Percentiles rank a stretch among this genome's conserved stretches.
Conservation (phyloP, 2,329 filamentous ascomycete species). For the Botrytis sinoallii region DNA sequence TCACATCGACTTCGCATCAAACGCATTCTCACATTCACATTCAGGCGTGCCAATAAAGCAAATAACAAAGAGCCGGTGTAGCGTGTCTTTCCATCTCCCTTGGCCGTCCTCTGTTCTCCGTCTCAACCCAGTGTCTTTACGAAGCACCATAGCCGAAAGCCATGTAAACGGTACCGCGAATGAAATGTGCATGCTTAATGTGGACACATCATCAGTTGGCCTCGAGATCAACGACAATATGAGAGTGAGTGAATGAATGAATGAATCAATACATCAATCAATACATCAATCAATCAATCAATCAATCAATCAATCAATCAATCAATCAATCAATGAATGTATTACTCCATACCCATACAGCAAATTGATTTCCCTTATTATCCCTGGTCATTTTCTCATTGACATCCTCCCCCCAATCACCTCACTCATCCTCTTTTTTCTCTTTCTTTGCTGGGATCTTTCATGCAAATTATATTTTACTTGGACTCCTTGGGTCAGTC, state of each 20-base stretch:
- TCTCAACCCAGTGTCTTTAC: neutral
- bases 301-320: too few species aligned
- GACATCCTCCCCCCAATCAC: neutral
- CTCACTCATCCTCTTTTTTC: neutral
- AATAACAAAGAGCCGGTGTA: neutral
- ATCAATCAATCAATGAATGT: neutral
- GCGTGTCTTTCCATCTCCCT: neutral
- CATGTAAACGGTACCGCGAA: neutral
- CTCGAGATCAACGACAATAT: neutral
- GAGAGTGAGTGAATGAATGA: neutral
- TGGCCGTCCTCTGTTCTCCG: neutral
- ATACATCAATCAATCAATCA: neutral
- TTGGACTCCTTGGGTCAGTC: neutral
- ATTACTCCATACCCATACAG: neutral
- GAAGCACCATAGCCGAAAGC: neutral
- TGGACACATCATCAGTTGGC: conserved; percentile 4
- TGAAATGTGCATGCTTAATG: neutral
- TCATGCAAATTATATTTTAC: neutral
- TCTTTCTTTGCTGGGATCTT: neutral
- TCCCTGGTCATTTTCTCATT: neutral
- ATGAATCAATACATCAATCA: too few species aligned
- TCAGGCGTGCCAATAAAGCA: neutral
- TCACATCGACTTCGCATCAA: neutral
- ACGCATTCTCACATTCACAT: neutral
- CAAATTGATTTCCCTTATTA: neutral